Conservation (phyloP, 192 early-diverging fungal species). For the Linnemannia hyalina region DNA sequence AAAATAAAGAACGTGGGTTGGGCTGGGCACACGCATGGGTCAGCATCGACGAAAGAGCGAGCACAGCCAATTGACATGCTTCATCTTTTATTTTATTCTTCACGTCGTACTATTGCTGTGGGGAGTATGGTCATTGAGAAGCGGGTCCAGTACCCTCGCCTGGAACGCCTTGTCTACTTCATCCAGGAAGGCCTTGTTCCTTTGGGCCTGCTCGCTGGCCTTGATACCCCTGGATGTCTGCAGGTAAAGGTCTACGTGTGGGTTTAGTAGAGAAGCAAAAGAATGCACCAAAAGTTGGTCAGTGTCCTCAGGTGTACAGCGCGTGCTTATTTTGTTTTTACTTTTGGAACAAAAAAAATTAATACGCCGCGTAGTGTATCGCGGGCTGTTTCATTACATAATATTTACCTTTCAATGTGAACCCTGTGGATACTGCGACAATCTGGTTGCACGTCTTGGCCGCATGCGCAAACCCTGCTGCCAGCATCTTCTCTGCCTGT, state of each 20-base stretch:
- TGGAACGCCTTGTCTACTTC: slow-evolving; percentile 30
- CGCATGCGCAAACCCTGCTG: slow-evolving; percentile 44
- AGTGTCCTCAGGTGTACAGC: not conserved
- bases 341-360: not conserved
- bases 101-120: not conserved
- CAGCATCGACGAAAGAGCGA: not conserved
- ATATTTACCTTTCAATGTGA: slow-evolving; percentile 42
- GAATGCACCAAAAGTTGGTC: not conserved
- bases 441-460: slow-evolving; percentile 43
- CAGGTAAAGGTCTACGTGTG: slow-evolving; percentile 40
- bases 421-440: slow-evolving; percentile 35
- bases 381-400: not conserved
- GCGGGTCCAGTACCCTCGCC: slow-evolving; percentile 6
- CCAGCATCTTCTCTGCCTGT: slow-evolving; percentile 63
- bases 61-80: not conserved
- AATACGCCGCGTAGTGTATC: not conserved
- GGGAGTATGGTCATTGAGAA: slow-evolving; percentile 1
- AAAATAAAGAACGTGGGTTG: not conserved
- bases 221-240: slow-evolving; percentile 48
- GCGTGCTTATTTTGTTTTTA: not conserved
- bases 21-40: not conserved
- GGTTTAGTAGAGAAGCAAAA: not conserved
- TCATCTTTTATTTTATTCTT: not conserved
- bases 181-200: slow-evolving; percentile 33
- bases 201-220: slow-evolving; percentile 49